Base-by-base conservation (phyloP, 495 filamentous ascomycete genomes). In the Penicillium salamii region DNA sequence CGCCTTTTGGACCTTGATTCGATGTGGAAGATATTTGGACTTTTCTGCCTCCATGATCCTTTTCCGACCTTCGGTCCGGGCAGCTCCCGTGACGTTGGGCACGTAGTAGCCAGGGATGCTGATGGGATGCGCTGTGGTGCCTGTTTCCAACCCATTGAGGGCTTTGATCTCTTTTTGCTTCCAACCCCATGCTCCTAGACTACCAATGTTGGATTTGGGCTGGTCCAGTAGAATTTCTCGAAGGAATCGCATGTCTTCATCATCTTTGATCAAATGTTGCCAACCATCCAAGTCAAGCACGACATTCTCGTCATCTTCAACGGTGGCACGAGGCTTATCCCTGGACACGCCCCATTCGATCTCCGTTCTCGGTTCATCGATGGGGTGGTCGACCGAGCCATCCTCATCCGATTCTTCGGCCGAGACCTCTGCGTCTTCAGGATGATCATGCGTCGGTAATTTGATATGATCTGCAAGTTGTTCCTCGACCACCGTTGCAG, bases 31-130 rank as follows among this genome's bases (percentile, higher is more conserved):
- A 57, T 99, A 99, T 65, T 95, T 95, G 24, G 91, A 96, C 70
- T 99, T 99, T 63, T 97, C 95, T 0, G 89, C 86, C 59, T 99
- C 91, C 36, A 93, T 78, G 34, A 99, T 97, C 71, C 90, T 92
- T 69, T 91, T 92, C 42, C 87, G 84, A 15, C 90, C 91, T 77
- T 97, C 91, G 0, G 93, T 97, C 48, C 93, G 81, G 32, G 93
- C 92, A 58, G 82, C 86, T 26, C 93, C 93, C 20, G 88, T 87
- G 0, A 71, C 42, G 50, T 97, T 99, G 1, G 87, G 81, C 14
- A 96, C 87, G 63, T 96, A 96, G 59, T 97, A 96, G 31, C 91
- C 95, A 37, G 87, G 80, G 42, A 97, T 95, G 44, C 68, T 74
- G 42, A 78, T 78, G 45, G 75, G 66, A 13, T 70, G 65, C 24